Conservation (phyloP, 805 yeast genomes). For the Metahyphopichia silvanorum region DNA sequence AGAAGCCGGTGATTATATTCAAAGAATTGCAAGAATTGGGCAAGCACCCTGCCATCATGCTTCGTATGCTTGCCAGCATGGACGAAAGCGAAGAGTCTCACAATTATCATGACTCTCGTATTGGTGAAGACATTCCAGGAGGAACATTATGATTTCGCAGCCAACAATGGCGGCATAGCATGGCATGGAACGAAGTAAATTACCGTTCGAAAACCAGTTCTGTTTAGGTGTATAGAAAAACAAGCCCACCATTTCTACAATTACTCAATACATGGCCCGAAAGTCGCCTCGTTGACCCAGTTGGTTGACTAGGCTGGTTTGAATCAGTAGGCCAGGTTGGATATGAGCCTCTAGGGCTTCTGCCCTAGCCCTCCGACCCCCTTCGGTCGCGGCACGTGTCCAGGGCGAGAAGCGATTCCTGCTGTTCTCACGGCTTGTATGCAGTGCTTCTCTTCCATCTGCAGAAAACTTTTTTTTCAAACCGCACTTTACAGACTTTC, state of each 20-base stretch:
- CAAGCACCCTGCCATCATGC: conserved; percentile 86
- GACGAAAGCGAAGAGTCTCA: conserved; percentile 23
- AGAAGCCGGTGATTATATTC: conserved; percentile 82
- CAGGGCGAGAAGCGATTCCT: conserved; percentile 3
- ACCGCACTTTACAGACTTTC: no score
- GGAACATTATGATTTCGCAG: conserved; percentile 28
- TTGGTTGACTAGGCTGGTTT: no score
- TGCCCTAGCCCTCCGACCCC: conserved; percentile 11
- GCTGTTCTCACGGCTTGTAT: no score
- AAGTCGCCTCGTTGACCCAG: no score
- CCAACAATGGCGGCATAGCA: no score
- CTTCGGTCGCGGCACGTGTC: conserved; percentile 2
- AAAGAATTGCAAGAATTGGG: conserved; percentile 84
- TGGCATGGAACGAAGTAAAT: no score
- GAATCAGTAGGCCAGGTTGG: no score
- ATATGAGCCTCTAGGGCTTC: conserved; percentile 13
- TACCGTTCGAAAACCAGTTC: no score
- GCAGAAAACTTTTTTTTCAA: no score
- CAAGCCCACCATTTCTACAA: no score
- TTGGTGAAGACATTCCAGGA: conserved; percentile 44
- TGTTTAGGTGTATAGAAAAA: conserved; percentile 1
- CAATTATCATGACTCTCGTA: conserved; percentile 34
- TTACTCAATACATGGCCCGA: no score
- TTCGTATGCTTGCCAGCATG: conserved; percentile 65
- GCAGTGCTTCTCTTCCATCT: no score